Evolutionary conservation across 2,329 filamentous ascomycete genomes (phyloP), one percentile per base, ranked within the genome.

Genomic region (Apiospora kogelbergensis): DNA sequence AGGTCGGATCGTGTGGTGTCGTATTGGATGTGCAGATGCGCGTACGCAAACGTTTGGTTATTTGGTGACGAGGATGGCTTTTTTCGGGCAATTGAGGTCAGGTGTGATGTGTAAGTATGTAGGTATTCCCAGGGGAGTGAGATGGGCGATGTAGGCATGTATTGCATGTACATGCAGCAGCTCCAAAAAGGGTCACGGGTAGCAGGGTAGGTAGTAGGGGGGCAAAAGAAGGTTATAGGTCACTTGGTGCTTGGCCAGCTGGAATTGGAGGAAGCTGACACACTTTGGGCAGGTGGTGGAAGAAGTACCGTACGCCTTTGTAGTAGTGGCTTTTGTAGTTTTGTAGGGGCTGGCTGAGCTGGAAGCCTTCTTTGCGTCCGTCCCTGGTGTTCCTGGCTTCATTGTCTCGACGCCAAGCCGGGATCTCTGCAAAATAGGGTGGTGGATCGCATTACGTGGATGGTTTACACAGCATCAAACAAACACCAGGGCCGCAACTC

Each of bases 1-100:
- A 60, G 53, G 53, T 60, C 53, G 53, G 53, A 60, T 60, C 53
- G 53, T 60, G 53, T 37, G 53, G 53, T 60, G 37, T 60, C 53
- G 53, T 60, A 60, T 60, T 30, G 53, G 26, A 37, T 60, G 53
- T 60, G 53, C 53, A 60, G 53, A 60, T 60, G 53, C 30, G 30
- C 53, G 53, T 60, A 60, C 53, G 30, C 53, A 60, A 53, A 60
- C 53, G 53, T 60, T 37, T 60, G 53, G 20, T 60, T 60, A 26
- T 37, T 60, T 60, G 53, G 53, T 37, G 53, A 60, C n/a, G 30
- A 60, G 30, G 53, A 37, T 60, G 30, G 17, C 10, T n/a, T 60
- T 37, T 60, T 37, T 20, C 17, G 22, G 53, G 37, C 53, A 37
- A 60, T 60, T 60, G 53, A 60, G 53, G 53, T 60, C 53, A 60